Evolutionary conservation across 2,329 filamentous ascomycete genomes (phyloP), one percentile per base, ranked within the genome.

Genomic region (Dactylellina haptotyla): DNA sequence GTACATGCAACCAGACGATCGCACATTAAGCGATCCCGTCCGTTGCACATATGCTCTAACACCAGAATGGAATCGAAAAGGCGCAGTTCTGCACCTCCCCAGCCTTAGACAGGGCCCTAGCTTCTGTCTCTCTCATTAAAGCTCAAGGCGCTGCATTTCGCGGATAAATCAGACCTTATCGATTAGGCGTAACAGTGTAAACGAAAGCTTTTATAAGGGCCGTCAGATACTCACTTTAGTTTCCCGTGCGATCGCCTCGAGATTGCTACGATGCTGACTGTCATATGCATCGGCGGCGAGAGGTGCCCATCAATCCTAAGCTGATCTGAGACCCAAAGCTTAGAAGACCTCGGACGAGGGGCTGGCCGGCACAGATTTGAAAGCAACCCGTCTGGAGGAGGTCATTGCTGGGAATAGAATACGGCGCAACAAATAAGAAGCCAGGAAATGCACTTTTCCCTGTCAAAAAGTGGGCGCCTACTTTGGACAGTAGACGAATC

Each of bases 11-110:
- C 69, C 54, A 66, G 69, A 59, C 69, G 69, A 73, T 73, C 69
- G 69, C 69, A 73, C 69, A 62, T 73, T 73, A 73, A 73, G 69
- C 69, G 69, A 73, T 73, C 69, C 69, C 69, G 69, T 73, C 61
- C 61, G 61, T 73, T 61, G 69, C 69, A 73, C 53, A 28, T 66
- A 63, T 37, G 43, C 20, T 66, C 69, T 51, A 56, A 51, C 39
- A 62, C 64, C n/a, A 48, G 54, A 53, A 50, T 25, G 51, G 51
- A 54, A 54, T 53, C 39, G 28, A 57, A 58, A 66, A 20, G 62
- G 62, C 51, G 41, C 62, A 66, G 62, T 58, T 30, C 43, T 56
- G 61, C 54, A 56, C 50, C 41, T 62, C 23, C 45, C 50, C 30
- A 64, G 43, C 20, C 41, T 32, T 34, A 26, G 66, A 39, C 39